phyloP scores from a whole-genome alignment of 305 asterid genomes.

The Fraxinus latifolia region DNA sequence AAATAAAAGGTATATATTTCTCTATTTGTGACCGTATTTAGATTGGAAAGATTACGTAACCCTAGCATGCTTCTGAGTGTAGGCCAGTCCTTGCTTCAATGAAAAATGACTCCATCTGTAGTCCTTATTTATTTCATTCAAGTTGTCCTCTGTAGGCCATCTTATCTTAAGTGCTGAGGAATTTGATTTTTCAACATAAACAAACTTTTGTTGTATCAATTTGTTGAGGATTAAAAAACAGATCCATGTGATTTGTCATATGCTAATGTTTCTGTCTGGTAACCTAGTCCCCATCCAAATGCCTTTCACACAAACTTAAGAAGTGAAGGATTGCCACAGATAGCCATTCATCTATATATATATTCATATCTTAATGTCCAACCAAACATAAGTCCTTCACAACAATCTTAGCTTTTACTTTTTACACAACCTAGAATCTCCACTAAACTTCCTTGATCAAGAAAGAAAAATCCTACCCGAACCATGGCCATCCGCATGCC shows the following conservation, averaged over 20 bases:
- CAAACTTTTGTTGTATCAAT: neutral
- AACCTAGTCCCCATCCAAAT: neutral
- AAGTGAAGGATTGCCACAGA: neutral
- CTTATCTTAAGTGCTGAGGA: neutral
- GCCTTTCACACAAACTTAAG: conserved; percentile 7
- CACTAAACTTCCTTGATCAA: neutral
- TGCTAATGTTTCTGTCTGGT: conserved; percentile 20
- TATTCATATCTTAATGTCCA: neutral
- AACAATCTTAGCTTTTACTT: neutral
- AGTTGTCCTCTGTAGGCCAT: neutral
- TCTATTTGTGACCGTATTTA: neutral
- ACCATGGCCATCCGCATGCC: conserved; percentile 21
- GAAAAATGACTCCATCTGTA: neutral
- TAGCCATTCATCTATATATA: conserved; percentile 17
- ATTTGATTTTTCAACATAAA: neutral
- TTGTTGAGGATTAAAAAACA: neutral
- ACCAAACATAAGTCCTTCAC: neutral
- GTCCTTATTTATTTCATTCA: neutral
- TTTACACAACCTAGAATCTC: neutral
- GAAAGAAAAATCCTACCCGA: neutral
- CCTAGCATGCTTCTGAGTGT: neutral
- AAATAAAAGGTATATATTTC: neutral
- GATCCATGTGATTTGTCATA: conserved; percentile 25
- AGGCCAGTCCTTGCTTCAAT: neutral
- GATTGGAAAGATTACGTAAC: neutral